Base-by-base conservation (phyloP, 2,329 filamentous ascomycete genomes). In the Plenodomus tracheiphilus region DNA sequence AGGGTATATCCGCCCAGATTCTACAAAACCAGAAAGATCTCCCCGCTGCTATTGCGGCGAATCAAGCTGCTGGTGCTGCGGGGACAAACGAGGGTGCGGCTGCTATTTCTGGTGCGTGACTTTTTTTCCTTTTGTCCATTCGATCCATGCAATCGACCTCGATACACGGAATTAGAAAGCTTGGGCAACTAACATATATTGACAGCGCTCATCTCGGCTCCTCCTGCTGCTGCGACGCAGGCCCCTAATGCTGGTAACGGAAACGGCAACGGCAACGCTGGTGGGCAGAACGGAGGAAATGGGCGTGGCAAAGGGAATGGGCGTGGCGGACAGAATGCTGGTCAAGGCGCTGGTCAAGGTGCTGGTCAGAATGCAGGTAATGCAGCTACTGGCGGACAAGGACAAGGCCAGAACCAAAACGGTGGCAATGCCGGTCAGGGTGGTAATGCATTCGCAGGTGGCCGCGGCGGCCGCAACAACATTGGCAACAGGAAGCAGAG, bases 11-110 rank as follows among this genome's bases (percentile, higher is more conserved):
- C 1, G 71, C 65, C 1, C 81, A 85, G 68, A 74, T 84, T 17
- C 64, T 73, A 36, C 63, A 76, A 56, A 80, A 85, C 69, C 66
- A 79, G 46, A 65, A 73, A 25, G 81, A 85, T 55, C 74, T 85
- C 4, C 65, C 72, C 2, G 74, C 53, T 2, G 78, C 78, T 20
- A 62, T 79, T n/a, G 67, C 69, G 1, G 77, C 76, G 6, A 79
- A 78, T 62, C 73, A 77, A 49, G 66, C 72, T 22, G 74, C 70
- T 36, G 78, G 78, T 2, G 64, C 67, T 20, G 69, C 66, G 1
- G 65, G 61, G 34, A 67, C 68, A 4, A 59, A 70, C 32, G 68
- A 68, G 16, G 65, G 72, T n/a, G 65, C 71, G 1, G 59, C 59
- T 44, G 75, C 74, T 3, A 74, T 73, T 15, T 76, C 76, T 43